Evolutionary conservation across 1,284 basidiomycete genomes (phyloP).

Genomic region (Mycena citricolor): DNA sequence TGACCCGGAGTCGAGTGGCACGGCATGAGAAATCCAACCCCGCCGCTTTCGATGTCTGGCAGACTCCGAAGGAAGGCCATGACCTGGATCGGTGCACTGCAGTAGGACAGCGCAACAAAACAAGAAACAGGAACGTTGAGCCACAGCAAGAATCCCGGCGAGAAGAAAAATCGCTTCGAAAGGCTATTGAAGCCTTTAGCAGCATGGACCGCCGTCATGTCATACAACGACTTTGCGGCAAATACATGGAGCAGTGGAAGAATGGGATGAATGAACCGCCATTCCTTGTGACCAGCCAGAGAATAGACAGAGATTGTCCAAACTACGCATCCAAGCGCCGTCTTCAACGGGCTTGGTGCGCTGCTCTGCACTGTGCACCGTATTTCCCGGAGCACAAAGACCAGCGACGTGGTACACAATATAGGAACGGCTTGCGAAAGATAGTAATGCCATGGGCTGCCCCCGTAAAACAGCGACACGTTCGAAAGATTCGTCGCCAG

Average conservation of each 20-base stretch:
- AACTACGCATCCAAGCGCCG: constrained; percentile 51
- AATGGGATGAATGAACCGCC: constrained; percentile 93
- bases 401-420: constrained; percentile 70
- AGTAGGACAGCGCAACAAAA: constrained; percentile 75
- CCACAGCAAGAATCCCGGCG: constrained; percentile 48
- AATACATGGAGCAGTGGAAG: constrained; percentile 85
- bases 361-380: constrained; percentile 39
- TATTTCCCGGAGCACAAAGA: constrained; percentile 67
- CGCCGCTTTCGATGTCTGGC: constrained; percentile 44
- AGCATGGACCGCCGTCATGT: constrained; percentile 34
- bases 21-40: constrained; percentile 88
- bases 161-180: constrained; percentile 26
- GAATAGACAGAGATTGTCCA: constrained; percentile 81
- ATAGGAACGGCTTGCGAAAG: constrained; percentile 85
- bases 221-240: constrained; percentile 70
- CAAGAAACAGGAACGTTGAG: constrained; percentile 58
- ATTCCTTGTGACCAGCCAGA: constrained; percentile 89
- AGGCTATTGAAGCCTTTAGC: constrained; percentile 1
- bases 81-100: constrained; percentile 75
- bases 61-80: constrained; percentile 61
- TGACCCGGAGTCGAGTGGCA: constrained; percentile 99
- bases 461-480: constrained; percentile 94
- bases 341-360: constrained; percentile 35
- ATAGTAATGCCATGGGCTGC: constrained; percentile 87
- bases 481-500: constrained; percentile 76